A percentile compares a stretch with the other conserved stretches of the same genome.
Evolutionary conservation across 768 basidiomycete genomes (phyloP).

Genomic region (Trametes gibbosa): DNA sequence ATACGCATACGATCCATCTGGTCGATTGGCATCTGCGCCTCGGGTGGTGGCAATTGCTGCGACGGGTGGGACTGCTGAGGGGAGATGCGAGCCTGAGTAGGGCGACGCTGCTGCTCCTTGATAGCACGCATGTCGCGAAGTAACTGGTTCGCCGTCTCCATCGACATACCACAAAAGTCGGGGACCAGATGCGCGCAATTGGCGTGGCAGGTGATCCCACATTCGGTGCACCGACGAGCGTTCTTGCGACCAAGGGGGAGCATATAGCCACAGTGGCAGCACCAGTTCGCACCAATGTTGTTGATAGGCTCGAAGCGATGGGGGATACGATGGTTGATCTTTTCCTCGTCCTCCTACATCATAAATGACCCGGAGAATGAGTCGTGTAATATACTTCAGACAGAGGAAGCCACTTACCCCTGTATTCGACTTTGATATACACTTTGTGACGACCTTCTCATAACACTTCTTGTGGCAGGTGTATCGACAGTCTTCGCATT

Average conservation of each 20-base stretch:
- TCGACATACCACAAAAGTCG: conserved; percentile 99
- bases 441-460: conserved; percentile 98
- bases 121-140: conserved; percentile 90
- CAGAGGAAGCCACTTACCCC: conserved; percentile 58
- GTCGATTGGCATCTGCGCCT: conserved; percentile 20
- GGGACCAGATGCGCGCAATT: conserved; percentile 98
- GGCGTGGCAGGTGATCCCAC: conserved; percentile 94
- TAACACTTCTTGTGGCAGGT: conserved; percentile 99
- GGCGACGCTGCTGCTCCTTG: conserved; percentile 53
- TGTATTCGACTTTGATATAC: conserved; percentile 94
- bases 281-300: conserved; percentile 98
- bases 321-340: conserved; percentile 98
- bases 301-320: conserved; percentile 97
- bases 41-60: conserved; percentile 24
- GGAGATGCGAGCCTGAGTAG: conserved; percentile 33
- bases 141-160: conserved; percentile 96
- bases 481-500: conserved; percentile 99
- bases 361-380: conserved; percentile 30
- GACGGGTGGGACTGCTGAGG: conserved; percentile 28
- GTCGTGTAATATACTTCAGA: neutral
- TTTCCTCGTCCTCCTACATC: conserved; percentile 91
- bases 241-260: conserved; percentile 96
- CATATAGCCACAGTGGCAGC: conserved; percentile 99
- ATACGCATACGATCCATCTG: conserved; percentile 27
- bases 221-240: conserved; percentile 92